phyloP scores from a whole-genome alignment of 192 early-diverging fungal species.

The Coemansia sp. region DNA sequence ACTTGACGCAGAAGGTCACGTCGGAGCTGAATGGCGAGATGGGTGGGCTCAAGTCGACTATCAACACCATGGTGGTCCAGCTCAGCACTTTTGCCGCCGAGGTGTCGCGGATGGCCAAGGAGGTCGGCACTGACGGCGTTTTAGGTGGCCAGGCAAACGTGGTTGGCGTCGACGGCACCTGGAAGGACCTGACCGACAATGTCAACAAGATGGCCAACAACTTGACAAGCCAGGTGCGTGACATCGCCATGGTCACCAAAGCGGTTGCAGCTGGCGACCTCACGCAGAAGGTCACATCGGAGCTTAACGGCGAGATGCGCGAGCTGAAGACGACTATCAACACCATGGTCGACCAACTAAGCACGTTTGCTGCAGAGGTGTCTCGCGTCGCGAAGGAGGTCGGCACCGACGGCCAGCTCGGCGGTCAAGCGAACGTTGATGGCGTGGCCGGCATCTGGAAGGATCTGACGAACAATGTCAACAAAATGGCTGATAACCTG shows the following conservation, averaged over 20 bases:
- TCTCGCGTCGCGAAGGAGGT: slow-evolving; percentile 64
- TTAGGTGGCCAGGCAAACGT: slow-evolving; percentile 55
- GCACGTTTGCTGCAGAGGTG: slow-evolving; percentile 62
- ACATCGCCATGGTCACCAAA: slow-evolving; percentile 55
- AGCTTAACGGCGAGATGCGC: slow-evolving; percentile 52
- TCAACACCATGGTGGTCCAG: slow-evolving; percentile 64
- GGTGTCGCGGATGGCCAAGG: slow-evolving; percentile 61
- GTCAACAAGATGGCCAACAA: slow-evolving; percentile 64
- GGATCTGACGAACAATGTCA: slow-evolving; percentile 65
- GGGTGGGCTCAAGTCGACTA: slow-evolving; percentile 55
- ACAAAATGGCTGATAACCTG: slow-evolving; percentile 65
- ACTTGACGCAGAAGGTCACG: slow-evolving; percentile 55
- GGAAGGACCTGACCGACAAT: slow-evolving; percentile 59
- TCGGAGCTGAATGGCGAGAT: slow-evolving; percentile 58
- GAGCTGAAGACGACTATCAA: slow-evolving; percentile 56
- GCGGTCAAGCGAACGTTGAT: slow-evolving; percentile 60
- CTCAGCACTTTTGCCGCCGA: slow-evolving; percentile 56
- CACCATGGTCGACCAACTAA: slow-evolving; percentile 61
- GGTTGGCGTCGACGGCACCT: slow-evolving; percentile 56
- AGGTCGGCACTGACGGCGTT: slow-evolving; percentile 58
- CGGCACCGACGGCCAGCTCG: slow-evolving; percentile 63
- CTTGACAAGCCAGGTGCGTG: slow-evolving; percentile 58
- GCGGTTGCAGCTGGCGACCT: slow-evolving; percentile 57
- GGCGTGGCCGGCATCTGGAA: slow-evolving; percentile 64
- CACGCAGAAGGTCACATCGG: slow-evolving; percentile 53